Conservation (phyloP, 306 rosid species). For the Pterocarpus macrocarpus region DNA sequence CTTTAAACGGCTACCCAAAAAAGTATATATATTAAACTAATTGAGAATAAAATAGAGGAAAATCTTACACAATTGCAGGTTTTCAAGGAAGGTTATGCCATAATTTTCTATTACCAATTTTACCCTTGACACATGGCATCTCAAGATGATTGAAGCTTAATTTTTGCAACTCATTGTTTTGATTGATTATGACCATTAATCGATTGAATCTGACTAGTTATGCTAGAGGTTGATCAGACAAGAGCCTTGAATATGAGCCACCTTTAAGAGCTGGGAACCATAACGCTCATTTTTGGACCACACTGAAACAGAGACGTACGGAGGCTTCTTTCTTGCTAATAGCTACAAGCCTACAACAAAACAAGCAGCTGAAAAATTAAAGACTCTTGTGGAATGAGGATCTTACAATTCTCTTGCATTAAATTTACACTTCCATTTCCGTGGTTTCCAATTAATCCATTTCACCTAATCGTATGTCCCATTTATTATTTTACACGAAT, state of each 20-base stretch:
- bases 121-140: conserved; percentile 10
- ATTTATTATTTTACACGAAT: background rate
- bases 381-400: conserved; percentile 32
- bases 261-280: conserved; percentile 33
- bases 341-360: conserved; percentile 1
- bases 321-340: conserved; percentile 18
- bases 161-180: background rate
- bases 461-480: background rate
- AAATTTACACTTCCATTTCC: conserved; percentile 36
- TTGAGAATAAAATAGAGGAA: background rate
- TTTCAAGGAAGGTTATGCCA: background rate
- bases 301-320: conserved; percentile 35
- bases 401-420: conserved; percentile 37
- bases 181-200: background rate
- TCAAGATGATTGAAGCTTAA: conserved; percentile 1
- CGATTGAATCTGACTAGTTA: conserved; percentile 4
- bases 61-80: background rate
- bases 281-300: conserved; percentile 43
- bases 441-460: background rate
- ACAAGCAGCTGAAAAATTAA: conserved; percentile 42
- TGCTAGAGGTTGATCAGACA: conserved; percentile 49
- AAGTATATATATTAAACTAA: background rate
- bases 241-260: conserved; percentile 32
- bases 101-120: background rate
- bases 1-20: too few relatives aligned